Percentiles rank a stretch among this genome's conserved stretches.
phyloP scores from a whole-genome alignment of 2,329 filamentous ascomycete genomes.

The Xylariaceae sp. region DNA sequence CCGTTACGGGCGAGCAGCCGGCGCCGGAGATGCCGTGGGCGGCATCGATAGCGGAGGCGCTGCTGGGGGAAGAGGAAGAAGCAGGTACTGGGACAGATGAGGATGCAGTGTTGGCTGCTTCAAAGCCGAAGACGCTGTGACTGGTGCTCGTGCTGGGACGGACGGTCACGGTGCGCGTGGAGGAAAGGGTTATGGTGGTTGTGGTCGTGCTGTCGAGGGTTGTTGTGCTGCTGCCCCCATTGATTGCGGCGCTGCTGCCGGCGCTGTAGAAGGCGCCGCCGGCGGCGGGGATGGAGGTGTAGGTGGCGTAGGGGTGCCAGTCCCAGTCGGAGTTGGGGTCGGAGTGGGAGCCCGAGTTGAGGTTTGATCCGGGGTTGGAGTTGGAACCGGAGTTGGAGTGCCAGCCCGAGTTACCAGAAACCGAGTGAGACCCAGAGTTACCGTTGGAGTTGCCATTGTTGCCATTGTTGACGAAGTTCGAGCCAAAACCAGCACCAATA shows the following conservation, averaged over 20 bases:
- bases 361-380: too few species aligned
- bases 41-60: not conserved
- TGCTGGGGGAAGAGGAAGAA: not conserved
- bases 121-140: too few species aligned
- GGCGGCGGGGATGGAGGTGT: too few species aligned
- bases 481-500: conserved; percentile 20
- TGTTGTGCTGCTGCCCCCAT: conserved; percentile 14
- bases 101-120: not conserved
- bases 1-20: conserved; percentile 19
- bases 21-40: too few species aligned
- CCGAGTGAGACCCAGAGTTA: not conserved
- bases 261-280: not conserved
- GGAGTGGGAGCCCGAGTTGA: too few species aligned
- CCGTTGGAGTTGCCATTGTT: conserved; percentile 3
- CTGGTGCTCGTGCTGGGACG: not conserved
- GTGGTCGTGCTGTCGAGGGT: conserved; percentile 26
- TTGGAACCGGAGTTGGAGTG: too few species aligned
- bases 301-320: not conserved
- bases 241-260: conserved; percentile 6
- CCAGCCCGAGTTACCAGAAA: not conserved
- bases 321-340: not conserved
- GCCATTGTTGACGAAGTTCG: not conserved
- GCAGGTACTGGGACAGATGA: conserved; percentile 12
- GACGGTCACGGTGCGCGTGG: conserved; percentile 32
- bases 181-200: conserved; percentile 30